Base-by-base conservation (phyloP, 2,329 filamentous ascomycete genomes). In the Anthostomella pinea region DNA sequence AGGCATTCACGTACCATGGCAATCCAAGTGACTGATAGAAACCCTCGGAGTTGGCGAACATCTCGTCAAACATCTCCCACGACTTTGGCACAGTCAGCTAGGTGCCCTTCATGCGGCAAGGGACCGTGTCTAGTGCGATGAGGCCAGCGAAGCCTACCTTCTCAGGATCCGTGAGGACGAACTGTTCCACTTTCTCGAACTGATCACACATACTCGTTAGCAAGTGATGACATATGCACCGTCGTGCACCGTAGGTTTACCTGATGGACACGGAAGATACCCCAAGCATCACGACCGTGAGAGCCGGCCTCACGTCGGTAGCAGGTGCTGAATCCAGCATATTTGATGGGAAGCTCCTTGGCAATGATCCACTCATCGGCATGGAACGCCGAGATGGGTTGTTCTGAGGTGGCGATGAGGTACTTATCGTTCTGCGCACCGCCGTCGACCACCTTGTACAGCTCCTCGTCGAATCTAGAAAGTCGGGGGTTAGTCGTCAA, bases 401-500 rank as follows among this genome's bases (percentile, higher is more conserved):
- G 93, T 64, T 98, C 93, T 18, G 86, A 93, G 41, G 89, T 95
- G 17, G 87, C 87, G 52, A 76, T 76, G 9, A 76, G 65, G 52
- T 83, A 83, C 69, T 96, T 96, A 68, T 97, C 93, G 33, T 85
- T 87, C 54, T 87, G 79, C 48, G 87, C 81, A 53, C 94, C 88
- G 41, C 87, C 86, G 60, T 85, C 85, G 50, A 91, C 81, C 16
- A 98, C 91, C 69, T 97, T 97, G 76, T 98, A 98, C 33, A 98
- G 72, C 65, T 97, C 91, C 63, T 97, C 93, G 58, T 98, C 93
- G 57, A 98, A 98, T n/a, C n/a, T n/a, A n/a, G n/a, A n/a, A n/a
- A n/a, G n/a, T n/a, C n/a, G n/a, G 25, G 17, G n/a, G 13, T 27
- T 15, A 27, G 13, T 15, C 7, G 17, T 8, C 13, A 16, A 27